Percentiles rank a stretch among this genome's conserved stretches.
phyloP scores from a whole-genome alignment of 2,329 filamentous ascomycete species.

The Pseudogymnoascus sp. region DNA sequence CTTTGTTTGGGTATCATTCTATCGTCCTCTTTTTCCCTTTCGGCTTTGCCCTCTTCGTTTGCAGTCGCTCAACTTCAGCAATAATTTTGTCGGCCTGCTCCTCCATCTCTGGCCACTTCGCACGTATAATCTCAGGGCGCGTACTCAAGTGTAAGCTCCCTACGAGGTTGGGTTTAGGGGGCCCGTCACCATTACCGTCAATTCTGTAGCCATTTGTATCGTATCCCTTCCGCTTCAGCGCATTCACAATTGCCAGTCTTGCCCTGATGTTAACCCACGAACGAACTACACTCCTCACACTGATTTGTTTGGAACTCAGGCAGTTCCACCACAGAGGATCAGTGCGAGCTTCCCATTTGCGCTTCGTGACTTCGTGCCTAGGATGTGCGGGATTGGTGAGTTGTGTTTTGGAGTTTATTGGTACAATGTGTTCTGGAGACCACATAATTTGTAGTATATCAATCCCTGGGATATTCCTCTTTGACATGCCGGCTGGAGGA shows the following conservation, averaged over 20 bases:
- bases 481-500: neutral
- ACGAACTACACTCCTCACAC: slow-evolving; percentile 39
- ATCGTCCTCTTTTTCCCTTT: neutral
- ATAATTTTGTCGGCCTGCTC: neutral
- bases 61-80: neutral
- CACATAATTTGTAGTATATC: neutral
- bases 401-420: neutral
- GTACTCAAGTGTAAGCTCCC: neutral
- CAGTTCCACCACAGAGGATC: slow-evolving; percentile 44
- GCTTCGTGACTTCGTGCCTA: slow-evolving; percentile 32
- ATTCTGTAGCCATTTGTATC: slow-evolving; percentile 25
- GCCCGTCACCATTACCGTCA: neutral
- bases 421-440: neutral
- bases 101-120: neutral
- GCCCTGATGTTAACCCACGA: slow-evolving; percentile 38
- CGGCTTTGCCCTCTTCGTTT: neutral
- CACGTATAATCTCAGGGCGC: neutral
- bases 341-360: slow-evolving; percentile 32
- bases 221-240: slow-evolving; percentile 40
- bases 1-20: neutral
- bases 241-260: slow-evolving; percentile 38
- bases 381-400: slow-evolving; percentile 23
- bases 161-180: neutral
- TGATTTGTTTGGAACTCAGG: slow-evolving; percentile 25
- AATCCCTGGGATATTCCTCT: slow-evolving; percentile 22